Evolutionary conservation across 2,329 filamentous ascomycete genomes (phyloP), one percentile per base, ranked within the genome.

Genomic region (Colletotrichum tofieldiae): DNA sequence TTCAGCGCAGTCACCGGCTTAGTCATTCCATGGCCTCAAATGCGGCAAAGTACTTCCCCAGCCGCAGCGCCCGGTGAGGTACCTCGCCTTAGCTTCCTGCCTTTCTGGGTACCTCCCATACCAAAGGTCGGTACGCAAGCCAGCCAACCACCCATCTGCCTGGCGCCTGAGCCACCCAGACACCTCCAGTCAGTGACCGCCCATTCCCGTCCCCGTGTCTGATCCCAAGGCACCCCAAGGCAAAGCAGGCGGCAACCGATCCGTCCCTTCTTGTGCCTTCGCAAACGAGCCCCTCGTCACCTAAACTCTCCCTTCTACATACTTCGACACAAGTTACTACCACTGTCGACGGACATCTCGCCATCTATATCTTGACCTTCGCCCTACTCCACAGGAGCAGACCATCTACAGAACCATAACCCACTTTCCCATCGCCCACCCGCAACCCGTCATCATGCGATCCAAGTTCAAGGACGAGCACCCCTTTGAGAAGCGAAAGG

Each of bases 401-500:
- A 41, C 35, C 51, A 64, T 58, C 39, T n/a, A 61, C 65, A 67
- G 67, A 77, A 51, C 73, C 56, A 71, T 74, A 64, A 72, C 61
- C 59, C 67, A 73, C 71, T 64, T 64, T 45, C 66, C 72, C 47
- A 60, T 65, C 72, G 71, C 29, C 66, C 74, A 67, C 65, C 75
- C 70, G 64, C 75, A 78, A 77, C 82, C 83, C 82, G 81, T 81
- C 89, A 94, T 81, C 77, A 98, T 98, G 95, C 93, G 95, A 83
- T 97, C 94, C 89, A 98, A 98, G 92, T 99, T 99, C 87, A 99
- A 99, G 95, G 96, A 99, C 92, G 96, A 98, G 91, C 96, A 98
- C 85, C 95, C 94, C 79, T 98, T 98, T 84, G 96, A 98, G 93
- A 99, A 99, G 94, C 95, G 96, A 88, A 98, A 98, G 94, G 96